These are phyloP conservation scores for Exophiala phaeomuriformis DNA, from an alignment of 2,329 filamentous ascomycete genomes.

Conservation along the genomic window DNA sequence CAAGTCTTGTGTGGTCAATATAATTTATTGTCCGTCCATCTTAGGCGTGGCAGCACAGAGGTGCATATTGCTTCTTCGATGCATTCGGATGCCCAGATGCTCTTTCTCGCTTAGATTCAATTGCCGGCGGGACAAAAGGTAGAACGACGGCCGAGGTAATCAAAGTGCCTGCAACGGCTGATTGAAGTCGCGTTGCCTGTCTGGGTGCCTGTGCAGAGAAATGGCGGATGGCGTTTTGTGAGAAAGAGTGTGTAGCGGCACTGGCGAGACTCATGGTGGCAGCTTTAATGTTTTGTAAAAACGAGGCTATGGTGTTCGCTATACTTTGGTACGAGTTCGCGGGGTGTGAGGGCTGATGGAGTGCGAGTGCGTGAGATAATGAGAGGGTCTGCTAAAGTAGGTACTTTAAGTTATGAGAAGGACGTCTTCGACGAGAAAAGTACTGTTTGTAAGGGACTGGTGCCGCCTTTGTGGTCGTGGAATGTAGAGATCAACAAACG, in stretches of 20 bases:
- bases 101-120: conserved; percentile 40
- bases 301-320: not conserved
- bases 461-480: not conserved
- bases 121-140: conserved; percentile 42
- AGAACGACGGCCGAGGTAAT: conserved; percentile 39
- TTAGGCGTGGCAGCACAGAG: conserved; percentile 25
- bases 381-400: not conserved
- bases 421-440: not conserved
- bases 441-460: not conserved
- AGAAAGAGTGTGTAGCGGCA: conserved; percentile 12
- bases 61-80: conserved; percentile 32
- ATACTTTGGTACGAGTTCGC: too few species aligned
- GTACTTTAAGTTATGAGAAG: not conserved
- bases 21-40: not conserved
- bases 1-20: not conserved
- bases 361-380: not conserved
- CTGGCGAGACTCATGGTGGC: conserved; percentile 20
- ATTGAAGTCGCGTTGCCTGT: conserved; percentile 35
- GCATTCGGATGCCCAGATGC: conserved; percentile 34
- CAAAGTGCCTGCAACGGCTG: conserved; percentile 37
- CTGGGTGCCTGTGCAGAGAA: conserved; percentile 39
- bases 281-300: not conserved
- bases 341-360: too few species aligned
- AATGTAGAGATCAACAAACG: not conserved
- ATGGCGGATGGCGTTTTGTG: conserved; percentile 35